Base-by-base conservation (phyloP, 1,139 yeast species). In the Wickerhamomyces sp. region DNA sequence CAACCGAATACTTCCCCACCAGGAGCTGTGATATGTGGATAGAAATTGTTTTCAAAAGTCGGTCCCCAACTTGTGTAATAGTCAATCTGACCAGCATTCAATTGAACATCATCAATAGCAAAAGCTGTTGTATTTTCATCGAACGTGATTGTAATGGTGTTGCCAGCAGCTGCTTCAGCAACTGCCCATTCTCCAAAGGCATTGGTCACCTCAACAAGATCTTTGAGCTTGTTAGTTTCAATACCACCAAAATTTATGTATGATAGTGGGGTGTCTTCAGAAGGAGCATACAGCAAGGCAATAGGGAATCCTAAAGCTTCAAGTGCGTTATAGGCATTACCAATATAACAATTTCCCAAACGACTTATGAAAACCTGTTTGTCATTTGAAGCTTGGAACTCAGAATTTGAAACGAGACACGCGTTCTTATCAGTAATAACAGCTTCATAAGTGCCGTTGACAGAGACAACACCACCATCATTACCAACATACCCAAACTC, bases 41-140 rank as follows among this genome's bases (percentile, higher is more conserved):
- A 45, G 37, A 40, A 45, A n/a, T 37, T 28, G 31, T 45, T 45
- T 31, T 41, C 42, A 31, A 37, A 45, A 14, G 49, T 43, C 34
- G 49, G 49, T 29, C 49, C 49, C 47, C 44, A 41, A n/a, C 45
- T 39, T 7, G 42, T 22, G 33, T 33, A 41, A 28, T 35, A 36
- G 28, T 36, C 37, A 35, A 40, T 29, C 32, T 45, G 41, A 24
- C 47, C 47, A 29, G 47, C 36, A 14, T 32, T 37, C 9, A 42
- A 26, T 12, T 26, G 18, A 16, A 22, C 27, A 7, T 35, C 29
- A 1, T 36, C 37, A 14, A 39, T 25, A 8, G 35, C 41, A 19
- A 21, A 35, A 21, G 42, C 20, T 1, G 19, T 37, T 18, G 20
- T 8, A 17, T 21, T 22, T 7, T 16, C 12, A 15, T 25, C 12